Evolutionary conservation across 306 rosid species (phyloP), one percentile per base, ranked within the genome.

Genomic region (Cyamopsis tetragonoloba): DNA sequence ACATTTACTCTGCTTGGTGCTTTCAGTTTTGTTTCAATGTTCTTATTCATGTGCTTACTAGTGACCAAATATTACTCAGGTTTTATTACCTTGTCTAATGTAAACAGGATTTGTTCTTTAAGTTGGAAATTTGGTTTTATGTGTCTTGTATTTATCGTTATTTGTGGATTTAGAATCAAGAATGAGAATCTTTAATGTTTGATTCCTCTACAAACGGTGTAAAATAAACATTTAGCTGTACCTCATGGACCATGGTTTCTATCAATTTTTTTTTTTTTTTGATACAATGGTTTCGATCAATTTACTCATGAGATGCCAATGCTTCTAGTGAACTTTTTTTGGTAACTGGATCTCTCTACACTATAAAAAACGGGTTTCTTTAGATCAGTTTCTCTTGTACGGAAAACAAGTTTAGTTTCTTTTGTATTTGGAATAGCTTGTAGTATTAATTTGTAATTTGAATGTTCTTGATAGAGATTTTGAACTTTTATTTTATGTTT

Each of bases 31-130:
- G 79, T 72, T 62, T 77, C 77, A 72, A 15, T 75, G 82, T 73
- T 71, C 54, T 83, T 66, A 64, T 68, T 81, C 28, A 58, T 55
- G 60, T 79, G 70, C 53, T 57, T 80, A 44, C 70, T 76, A 34
- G 80, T 60, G 37, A 63, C 62, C 37, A 57, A 63, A 58, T 15
- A 62, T 72, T 70, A 66, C 79, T 63, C 66, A 34, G 53, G 68
- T 71, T 46, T 81, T 56, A 43, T 74, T 57, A 59, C 73, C 48
- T 38, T 70, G 66, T 70, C 65, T 76, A 70, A 62, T 76, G 49
- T 68, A 65, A 83, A 73, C 81, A 78, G 74, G 70, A 57, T 30
- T 58, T 79, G 79, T 78, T 81, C 71, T 80, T 70, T 85, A 59
- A 82, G 74, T 71, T 83, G 79, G 61, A 77, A 59, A 67, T 70